Base-by-base conservation (phyloP, 1,284 basidiomycete species). In the Vanrija humicola region DNA sequence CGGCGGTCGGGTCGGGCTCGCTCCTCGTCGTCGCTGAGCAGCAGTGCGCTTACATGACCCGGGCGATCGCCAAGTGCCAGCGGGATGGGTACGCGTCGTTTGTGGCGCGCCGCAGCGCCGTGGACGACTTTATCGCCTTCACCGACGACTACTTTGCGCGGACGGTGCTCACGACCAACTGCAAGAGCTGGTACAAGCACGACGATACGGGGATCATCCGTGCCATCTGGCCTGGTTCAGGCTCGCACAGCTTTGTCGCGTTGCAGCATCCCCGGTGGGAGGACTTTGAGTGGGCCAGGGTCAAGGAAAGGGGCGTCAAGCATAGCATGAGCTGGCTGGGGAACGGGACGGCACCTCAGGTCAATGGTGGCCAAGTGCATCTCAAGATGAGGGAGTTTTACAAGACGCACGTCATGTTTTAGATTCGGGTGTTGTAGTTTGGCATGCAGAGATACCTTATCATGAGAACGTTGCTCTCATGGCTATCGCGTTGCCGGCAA, bases 241-340 rank as follows among this genome's bases (percentile, higher is more conserved):
- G 64, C 7, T 38, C 56, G 19, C 60, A 64, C 18, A 55, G 57
- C 49, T 64, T 61, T 46, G 57, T 62, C 48, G 58, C 67, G 26
- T 50, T 65, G 19, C 53, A 55, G 34, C 21, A 69, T 43, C 67
- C 68, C 0, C 61, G 70, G 0, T 73, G 67, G 67, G 71, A 73
- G 54, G 71, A 73, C 49, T 73, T 54, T 48, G 59, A 66, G 3
- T 67, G 45, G 45, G 56, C 59, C 43, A 43, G 46, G 8, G 5
- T 48, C 42, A 21, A 44, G 16, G 50, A 28, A 8, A 21, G 40
- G 4, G 47, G 34, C 34, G 12, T 34, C 2, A 34, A 49, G 14
- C 55, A 56, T 12, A 23, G 43, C 2, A 52, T 52, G 55, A 49
- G 50, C 38, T 56, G 55, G 55, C 46, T 56, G 3, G 55, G 55